Evolutionary conservation across 2,329 filamentous ascomycete genomes (phyloP).

Genomic region (Diaporthe citri): DNA sequence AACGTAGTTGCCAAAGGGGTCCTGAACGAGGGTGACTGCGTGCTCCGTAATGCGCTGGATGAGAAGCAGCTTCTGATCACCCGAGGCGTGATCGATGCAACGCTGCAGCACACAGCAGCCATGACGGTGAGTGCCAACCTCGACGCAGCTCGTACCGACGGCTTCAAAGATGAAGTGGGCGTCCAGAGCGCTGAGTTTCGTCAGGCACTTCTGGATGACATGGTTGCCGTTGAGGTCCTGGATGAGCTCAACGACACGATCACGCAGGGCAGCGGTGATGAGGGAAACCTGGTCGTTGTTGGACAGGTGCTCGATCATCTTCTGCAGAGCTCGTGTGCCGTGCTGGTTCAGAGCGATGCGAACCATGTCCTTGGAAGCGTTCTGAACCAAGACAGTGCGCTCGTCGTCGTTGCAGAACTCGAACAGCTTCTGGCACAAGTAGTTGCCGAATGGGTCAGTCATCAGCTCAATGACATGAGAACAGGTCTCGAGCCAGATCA

Average conservation of each 20-base stretch:
- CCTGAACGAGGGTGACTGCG: constrained; percentile 90
- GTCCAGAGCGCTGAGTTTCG: constrained; percentile 86
- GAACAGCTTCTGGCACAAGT: constrained; percentile 97
- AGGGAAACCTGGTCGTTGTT: constrained; percentile 86
- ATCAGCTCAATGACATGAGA: constrained; percentile 96
- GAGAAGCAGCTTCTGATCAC: constrained; percentile 87
- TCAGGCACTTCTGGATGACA: constrained; percentile 98
- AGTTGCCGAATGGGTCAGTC: constrained; percentile 99
- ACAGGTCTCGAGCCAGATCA: constrained; percentile 95
- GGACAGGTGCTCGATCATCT: constrained; percentile 97
- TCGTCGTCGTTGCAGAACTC: constrained; percentile 97
- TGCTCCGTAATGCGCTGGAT: constrained; percentile 89
- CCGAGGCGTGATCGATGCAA: constrained; percentile 96
- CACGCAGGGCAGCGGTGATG: constrained; percentile 86
- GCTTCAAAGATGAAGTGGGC: constrained; percentile 98
- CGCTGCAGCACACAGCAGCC: constrained; percentile 98
- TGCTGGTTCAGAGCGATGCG: constrained; percentile 97
- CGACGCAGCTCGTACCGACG: constrained; percentile 86
- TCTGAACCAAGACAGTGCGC: constrained; percentile 91
- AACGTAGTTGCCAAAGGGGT: constrained; percentile 98
- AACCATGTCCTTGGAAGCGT: constrained; percentile 88
- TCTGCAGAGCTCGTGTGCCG: constrained; percentile 94
- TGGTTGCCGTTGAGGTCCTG: constrained; percentile 99
- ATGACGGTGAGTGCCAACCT: constrained; percentile 95
- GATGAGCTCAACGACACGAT: constrained; percentile 91